Conservation (phyloP, 345 rosid species). For the Eucalyptus viminalis region DNA sequence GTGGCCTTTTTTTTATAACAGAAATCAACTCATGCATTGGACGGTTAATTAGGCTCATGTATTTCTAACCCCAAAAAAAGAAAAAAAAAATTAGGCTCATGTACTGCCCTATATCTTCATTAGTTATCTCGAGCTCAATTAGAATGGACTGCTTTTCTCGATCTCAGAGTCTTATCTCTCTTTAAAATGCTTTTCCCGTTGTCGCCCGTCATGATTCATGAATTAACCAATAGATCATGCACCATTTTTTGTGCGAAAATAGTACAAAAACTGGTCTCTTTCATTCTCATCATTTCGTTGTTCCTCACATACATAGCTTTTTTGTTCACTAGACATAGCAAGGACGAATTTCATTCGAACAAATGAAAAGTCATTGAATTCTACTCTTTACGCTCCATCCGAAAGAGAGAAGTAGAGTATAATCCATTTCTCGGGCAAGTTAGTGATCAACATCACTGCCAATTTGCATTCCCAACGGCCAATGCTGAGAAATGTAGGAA, state of each 20-base stretch:
- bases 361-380: background rate
- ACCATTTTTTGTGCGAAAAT: background rate
- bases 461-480: background rate
- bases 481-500: background rate
- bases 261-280: background rate
- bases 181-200: background rate
- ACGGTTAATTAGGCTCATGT: accelerated
- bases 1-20: too few relatives aligned
- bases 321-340: background rate
- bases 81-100: too few relatives aligned
- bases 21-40: too few relatives aligned
- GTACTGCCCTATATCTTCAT: too few relatives aligned
- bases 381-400: background rate
- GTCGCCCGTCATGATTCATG: background rate
- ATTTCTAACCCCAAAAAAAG: too few relatives aligned
- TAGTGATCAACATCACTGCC: background rate
- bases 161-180: background rate
- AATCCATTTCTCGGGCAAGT: background rate
- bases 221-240: background rate
- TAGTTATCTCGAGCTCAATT: too few relatives aligned
- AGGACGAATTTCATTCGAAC: background rate
- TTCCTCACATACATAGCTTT: background rate
- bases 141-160: too few relatives aligned
- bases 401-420: background rate
- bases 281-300: background rate